Evolutionary conservation across 371 early-diverging fungal species (phyloP).

Genomic region (Circinella minor): DNA sequence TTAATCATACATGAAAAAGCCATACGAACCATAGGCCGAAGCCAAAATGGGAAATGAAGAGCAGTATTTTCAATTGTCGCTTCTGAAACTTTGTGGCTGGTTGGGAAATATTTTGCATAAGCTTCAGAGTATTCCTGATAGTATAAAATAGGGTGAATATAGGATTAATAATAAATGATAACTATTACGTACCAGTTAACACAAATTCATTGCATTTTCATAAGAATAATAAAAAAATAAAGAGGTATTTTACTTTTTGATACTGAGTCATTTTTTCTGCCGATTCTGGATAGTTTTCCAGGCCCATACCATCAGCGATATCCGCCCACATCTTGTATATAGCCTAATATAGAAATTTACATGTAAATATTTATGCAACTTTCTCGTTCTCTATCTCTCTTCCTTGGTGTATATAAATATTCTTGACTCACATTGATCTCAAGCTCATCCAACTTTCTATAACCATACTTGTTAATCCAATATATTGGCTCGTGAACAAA

Average conservation of each 20-base stretch:
- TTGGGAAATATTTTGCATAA: slow-evolving; percentile 15
- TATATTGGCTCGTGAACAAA: slow-evolving; percentile 46
- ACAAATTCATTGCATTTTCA: too few relatives aligned
- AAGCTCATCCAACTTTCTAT: slow-evolving; percentile 38
- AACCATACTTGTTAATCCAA: slow-evolving; percentile 52
- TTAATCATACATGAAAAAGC: slow-evolving; percentile 26
- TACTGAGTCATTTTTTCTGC: slow-evolving; percentile 40
- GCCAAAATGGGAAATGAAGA: neutral
- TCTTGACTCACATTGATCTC: slow-evolving; percentile 37
- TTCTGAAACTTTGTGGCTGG: slow-evolving; percentile 33
- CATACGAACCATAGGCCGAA: neutral
- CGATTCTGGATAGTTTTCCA: slow-evolving; percentile 55
- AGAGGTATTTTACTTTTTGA: slow-evolving; percentile 13
- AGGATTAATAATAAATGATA: neutral
- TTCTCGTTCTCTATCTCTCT: too few relatives aligned
- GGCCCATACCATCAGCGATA: slow-evolving; percentile 44
- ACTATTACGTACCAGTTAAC: too few relatives aligned
- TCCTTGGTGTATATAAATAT: neutral
- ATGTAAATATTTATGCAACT: slow-evolving; percentile 1
- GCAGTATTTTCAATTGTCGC: slow-evolving; percentile 25
- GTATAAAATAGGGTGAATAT: neutral
- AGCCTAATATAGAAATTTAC: slow-evolving; percentile 11
- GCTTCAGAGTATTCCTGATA: slow-evolving; percentile 16
- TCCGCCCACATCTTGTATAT: slow-evolving; percentile 49
- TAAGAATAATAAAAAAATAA: too few relatives aligned